Percentiles rank a stretch among this genome's conserved stretches.
These are phyloP conservation scores for Hysterium pulicare DNA, from an alignment of 2,329 filamentous ascomycete species.

Conservation along the genomic window DNA sequence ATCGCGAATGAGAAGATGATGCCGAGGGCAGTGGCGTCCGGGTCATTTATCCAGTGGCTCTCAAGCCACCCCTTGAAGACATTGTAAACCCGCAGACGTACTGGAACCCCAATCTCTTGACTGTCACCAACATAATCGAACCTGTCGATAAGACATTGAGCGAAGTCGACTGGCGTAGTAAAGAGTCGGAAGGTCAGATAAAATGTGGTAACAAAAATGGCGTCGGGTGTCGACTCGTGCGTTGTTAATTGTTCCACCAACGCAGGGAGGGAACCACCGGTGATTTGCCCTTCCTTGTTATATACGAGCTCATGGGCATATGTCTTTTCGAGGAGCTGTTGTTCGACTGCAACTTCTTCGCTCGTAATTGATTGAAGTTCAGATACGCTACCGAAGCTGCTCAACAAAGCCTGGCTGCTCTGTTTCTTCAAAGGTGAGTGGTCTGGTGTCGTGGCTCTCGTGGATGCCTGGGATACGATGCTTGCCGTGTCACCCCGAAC, in stretches of 20 bases:
- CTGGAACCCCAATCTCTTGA: slow-evolving; percentile 69
- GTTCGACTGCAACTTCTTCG: slow-evolving; percentile 77
- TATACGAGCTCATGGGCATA: slow-evolving; percentile 87
- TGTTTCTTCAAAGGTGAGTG: slow-evolving; percentile 51
- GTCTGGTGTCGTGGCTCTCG: slow-evolving; percentile 84
- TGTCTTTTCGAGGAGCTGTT: slow-evolving; percentile 82
- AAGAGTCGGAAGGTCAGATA: slow-evolving; percentile 96
- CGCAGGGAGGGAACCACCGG: slow-evolving; percentile 83
- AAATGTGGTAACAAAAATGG: slow-evolving; percentile 88
- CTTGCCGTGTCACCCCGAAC: slow-evolving; percentile 76
- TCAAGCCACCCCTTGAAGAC: slow-evolving; percentile 97
- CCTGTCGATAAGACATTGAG: slow-evolving; percentile 78
- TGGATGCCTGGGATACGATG: slow-evolving; percentile 76
- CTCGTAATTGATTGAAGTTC: slow-evolving; percentile 62
- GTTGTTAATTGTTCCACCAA: slow-evolving; percentile 92
- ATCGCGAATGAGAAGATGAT: slow-evolving; percentile 79
- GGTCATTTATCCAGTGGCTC: slow-evolving; percentile 85
- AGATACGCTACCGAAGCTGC: slow-evolving; percentile 64
- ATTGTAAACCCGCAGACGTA: slow-evolving; percentile 89
- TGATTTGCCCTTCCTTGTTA: slow-evolving; percentile 93
- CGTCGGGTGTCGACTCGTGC: slow-evolving; percentile 87
- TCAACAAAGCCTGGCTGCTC: slow-evolving; percentile 55
- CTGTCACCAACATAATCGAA: slow-evolving; percentile 89
- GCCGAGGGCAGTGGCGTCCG: slow-evolving; percentile 71
- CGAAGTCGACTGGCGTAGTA: slow-evolving; percentile 74